These are phyloP conservation scores for Cladorrhinum sp. DNA, from an alignment of 2,329 filamentous ascomycete genomes.

Conservation along the genomic window DNA sequence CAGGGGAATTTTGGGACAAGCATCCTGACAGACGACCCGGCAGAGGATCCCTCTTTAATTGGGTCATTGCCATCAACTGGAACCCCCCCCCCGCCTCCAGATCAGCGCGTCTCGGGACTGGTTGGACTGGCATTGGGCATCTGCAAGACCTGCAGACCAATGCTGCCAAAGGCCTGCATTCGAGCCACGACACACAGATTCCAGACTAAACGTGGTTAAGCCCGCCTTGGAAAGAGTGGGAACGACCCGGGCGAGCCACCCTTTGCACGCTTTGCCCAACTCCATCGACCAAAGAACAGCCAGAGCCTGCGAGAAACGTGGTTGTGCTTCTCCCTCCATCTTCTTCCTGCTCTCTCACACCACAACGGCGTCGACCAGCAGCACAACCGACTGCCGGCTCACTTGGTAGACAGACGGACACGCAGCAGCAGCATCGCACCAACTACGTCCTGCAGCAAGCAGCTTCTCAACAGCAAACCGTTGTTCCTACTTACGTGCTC, in stretches of 20 bases:
- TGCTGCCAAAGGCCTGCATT: conserved; percentile 36
- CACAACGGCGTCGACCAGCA: not conserved
- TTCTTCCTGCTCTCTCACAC: conserved; percentile 8
- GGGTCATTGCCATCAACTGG: conserved; percentile 17
- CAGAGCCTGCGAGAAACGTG: conserved; percentile 2
- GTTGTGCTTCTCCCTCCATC: conserved; percentile 7
- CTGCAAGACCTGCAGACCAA: conserved; percentile 32
- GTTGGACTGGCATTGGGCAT: conserved; percentile 32
- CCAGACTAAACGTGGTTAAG: conserved; percentile 36
- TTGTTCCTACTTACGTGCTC: not conserved
- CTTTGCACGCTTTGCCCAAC: conserved; percentile 21
- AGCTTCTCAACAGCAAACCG: not conserved
- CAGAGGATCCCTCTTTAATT: conserved; percentile 20
- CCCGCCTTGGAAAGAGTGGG: conserved; percentile 28
- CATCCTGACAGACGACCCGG: conserved; percentile 1
- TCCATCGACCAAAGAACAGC: conserved; percentile 29
- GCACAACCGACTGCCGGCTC: conserved; percentile 2
- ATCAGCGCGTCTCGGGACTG: conserved; percentile 27
- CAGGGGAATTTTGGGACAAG: not conserved
- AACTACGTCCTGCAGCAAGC: conserved; percentile 14
- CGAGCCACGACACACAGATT: conserved; percentile 40
- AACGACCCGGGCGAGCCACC: conserved; percentile 19
- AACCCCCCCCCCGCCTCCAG: conserved; percentile 7
- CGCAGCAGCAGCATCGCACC: not conserved
- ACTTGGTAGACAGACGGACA: conserved; percentile 13